Evolutionary conservation across 345 rosid genomes (phyloP).

Genomic region (Litchi chinensis): DNA sequence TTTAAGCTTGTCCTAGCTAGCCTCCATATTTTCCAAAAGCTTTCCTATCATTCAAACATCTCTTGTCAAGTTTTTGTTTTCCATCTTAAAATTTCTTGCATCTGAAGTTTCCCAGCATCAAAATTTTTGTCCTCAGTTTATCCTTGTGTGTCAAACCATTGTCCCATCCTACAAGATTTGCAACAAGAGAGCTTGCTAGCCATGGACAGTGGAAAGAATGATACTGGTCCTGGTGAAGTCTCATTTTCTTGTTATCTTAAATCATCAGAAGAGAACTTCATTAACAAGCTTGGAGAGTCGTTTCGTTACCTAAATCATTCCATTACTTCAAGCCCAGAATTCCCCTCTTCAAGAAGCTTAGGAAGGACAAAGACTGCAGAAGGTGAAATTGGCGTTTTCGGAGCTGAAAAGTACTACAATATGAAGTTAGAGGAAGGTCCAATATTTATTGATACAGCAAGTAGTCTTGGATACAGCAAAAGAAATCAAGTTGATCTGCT

Average conservation of each 20-base stretch:
- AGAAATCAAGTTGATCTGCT: slow-evolving; percentile 32
- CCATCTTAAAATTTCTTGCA: neutral
- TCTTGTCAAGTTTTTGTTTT: slow-evolving; percentile 8
- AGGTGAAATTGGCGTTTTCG: slow-evolving; percentile 51
- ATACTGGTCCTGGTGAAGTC: slow-evolving; percentile 34
- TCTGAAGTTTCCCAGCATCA: neutral
- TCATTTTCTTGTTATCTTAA: slow-evolving; percentile 45
- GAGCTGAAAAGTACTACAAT: slow-evolving; percentile 61
- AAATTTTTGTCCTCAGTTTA: slow-evolving; percentile 3
- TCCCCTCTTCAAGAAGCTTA: slow-evolving; percentile 24
- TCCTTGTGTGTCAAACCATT: neutral
- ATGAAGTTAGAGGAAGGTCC: slow-evolving; percentile 39
- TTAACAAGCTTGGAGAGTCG: slow-evolving; percentile 35
- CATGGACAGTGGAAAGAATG: slow-evolving; percentile 35
- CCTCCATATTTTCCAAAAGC: slow-evolving; percentile 6
- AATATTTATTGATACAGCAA: slow-evolving; percentile 16
- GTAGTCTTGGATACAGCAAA: slow-evolving; percentile 14
- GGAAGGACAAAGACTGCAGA: slow-evolving; percentile 32
- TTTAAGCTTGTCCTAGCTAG: slow-evolving; percentile 16
- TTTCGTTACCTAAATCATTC: slow-evolving; percentile 27
- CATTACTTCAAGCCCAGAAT: slow-evolving; percentile 24
- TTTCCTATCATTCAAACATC: slow-evolving; percentile 6
- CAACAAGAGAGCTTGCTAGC: neutral
- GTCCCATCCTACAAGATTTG: too few relatives aligned
- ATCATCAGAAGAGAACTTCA: slow-evolving; percentile 35